Percentiles rank a stretch among this genome's conserved stretches.
These are phyloP conservation scores for Solanum lignicaule DNA, from an alignment of 257 asterid genomes.

Conservation along the genomic window DNA sequence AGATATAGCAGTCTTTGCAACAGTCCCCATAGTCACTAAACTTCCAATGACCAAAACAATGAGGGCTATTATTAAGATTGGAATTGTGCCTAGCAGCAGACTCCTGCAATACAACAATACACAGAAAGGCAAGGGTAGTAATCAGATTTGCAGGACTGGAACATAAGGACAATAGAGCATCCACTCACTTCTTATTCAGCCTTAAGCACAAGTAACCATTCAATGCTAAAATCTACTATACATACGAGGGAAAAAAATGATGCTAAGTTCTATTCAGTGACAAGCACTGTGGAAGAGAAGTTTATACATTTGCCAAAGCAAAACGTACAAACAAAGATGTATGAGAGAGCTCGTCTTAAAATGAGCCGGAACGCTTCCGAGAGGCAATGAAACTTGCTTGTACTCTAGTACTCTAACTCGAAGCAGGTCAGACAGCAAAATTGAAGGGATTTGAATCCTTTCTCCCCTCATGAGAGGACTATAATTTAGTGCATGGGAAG, in stretches of 20 bases:
- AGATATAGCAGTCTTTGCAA: conserved; percentile 38
- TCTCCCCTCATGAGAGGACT: background rate
- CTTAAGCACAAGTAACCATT: background rate
- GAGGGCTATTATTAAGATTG: conserved; percentile 36
- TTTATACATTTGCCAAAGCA: background rate
- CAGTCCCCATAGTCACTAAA: conserved; percentile 17
- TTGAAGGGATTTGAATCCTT: background rate
- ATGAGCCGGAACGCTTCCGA: background rate
- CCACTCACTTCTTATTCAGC: background rate
- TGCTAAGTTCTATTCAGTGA: background rate
- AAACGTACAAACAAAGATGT: background rate
- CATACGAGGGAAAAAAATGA: background rate
- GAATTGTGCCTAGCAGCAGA: conserved; percentile 49
- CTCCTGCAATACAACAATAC: conserved; percentile 26
- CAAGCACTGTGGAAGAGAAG: background rate
- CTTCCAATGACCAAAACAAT: conserved; percentile 33
- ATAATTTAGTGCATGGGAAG: background rate
- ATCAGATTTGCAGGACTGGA: background rate
- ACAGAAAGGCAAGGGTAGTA: background rate
- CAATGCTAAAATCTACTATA: background rate
- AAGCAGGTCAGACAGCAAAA: background rate
- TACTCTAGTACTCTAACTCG: background rate
- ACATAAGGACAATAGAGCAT: background rate
- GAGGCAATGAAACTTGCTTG: background rate
- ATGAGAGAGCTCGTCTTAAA: background rate